A percentile compares a stretch with the other conserved stretches of the same genome.
Evolutionary conservation across 768 basidiomycete genomes (phyloP).

Genomic region (Lentinus brumalis): DNA sequence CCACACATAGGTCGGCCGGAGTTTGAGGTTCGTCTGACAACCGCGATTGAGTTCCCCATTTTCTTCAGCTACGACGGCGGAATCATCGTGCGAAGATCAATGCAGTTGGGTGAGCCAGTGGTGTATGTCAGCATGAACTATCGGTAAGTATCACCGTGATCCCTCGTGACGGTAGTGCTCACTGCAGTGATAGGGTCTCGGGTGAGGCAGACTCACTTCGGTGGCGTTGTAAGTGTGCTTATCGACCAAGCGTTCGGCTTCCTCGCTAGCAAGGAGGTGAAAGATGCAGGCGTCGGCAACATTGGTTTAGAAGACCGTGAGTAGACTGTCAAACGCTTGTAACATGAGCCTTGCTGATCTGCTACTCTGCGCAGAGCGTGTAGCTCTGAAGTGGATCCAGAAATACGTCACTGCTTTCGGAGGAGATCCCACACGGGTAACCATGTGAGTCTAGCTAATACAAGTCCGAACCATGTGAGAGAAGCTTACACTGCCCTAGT

Average conservation of each 20-base stretch:
- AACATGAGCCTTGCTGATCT: too few species aligned
- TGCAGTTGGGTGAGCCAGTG: conserved; percentile 43
- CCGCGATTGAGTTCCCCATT: background rate
- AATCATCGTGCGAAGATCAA: conserved; percentile 45
- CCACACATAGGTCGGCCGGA: background rate
- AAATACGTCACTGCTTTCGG: conserved; percentile 42
- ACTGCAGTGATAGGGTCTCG: background rate
- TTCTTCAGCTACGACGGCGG: conserved; percentile 42
- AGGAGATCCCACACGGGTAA: conserved; percentile 47
- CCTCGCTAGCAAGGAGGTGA: conserved; percentile 39
- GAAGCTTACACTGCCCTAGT: conserved; percentile 25
- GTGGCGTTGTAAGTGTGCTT: too few species aligned
- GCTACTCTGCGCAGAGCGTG: background rate
- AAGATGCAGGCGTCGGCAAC: conserved; percentile 41
- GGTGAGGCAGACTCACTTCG: background rate
- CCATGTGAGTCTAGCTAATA: conserved; percentile 44
- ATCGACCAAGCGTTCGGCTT: conserved; percentile 38
- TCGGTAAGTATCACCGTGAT: conserved; percentile 26
- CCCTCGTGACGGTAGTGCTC: background rate
- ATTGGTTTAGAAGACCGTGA: conserved; percentile 51
- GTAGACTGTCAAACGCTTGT: background rate
- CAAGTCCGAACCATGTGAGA: background rate
- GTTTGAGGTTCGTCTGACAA: too few species aligned
- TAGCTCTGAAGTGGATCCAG: conserved; percentile 38
- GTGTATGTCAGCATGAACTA: conserved; percentile 59